Conservation (phyloP, 345 rosid species). For the Cochlearia excelsa region DNA sequence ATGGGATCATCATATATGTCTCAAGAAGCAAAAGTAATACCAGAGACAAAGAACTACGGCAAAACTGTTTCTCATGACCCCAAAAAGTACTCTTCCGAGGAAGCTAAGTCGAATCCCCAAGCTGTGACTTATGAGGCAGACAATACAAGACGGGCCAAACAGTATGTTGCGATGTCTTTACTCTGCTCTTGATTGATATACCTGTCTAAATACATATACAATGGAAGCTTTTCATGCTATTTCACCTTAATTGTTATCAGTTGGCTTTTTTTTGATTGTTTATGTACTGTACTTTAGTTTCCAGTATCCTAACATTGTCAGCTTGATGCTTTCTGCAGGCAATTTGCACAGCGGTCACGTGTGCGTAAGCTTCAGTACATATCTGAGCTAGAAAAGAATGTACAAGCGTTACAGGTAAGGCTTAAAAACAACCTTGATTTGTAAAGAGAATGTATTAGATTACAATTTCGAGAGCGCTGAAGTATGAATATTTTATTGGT, state of each 20-base stretch:
- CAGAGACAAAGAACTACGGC: conserved; percentile 55
- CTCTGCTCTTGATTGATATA: conserved; percentile 19
- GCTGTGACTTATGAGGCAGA: conserved; percentile 57
- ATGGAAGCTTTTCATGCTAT: not conserved
- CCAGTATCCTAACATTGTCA: conserved; percentile 24
- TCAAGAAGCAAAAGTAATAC: conserved; percentile 51
- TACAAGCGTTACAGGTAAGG: conserved; percentile 89
- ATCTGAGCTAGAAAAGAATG: conserved; percentile 97
- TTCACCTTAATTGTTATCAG: not conserved
- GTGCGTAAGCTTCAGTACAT: conserved; percentile 98
- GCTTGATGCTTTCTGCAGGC: conserved; percentile 50
- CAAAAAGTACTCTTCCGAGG: conserved; percentile 54
- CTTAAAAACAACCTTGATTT: not conserved
- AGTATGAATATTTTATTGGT: not conserved
- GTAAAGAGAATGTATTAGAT: conserved; percentile 3
- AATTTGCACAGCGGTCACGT: conserved; percentile 97
- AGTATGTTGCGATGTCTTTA: conserved; percentile 50
- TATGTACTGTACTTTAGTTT: not conserved
- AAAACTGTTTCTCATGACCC: conserved; percentile 53
- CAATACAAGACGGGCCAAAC: conserved; percentile 73
- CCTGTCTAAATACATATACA: not conserved
- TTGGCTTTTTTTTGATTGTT: not conserved
- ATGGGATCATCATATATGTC: conserved; percentile 46
- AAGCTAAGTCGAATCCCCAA: conserved; percentile 43
- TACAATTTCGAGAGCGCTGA: conserved; percentile 5